Base-by-base conservation (phyloP, 768 basidiomycete species). In the Boletus rufocinnamomeus region DNA sequence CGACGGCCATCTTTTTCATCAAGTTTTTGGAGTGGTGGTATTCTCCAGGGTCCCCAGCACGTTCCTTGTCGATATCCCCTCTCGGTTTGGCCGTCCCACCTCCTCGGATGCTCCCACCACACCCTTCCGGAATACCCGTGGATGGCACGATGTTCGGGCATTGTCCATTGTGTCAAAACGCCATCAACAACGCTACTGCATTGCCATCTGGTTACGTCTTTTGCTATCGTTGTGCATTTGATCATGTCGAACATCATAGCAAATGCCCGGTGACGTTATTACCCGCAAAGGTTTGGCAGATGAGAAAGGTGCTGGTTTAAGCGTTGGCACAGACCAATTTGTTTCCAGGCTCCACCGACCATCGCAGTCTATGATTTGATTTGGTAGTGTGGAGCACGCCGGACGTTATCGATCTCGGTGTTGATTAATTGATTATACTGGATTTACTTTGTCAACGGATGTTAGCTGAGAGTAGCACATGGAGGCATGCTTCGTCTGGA, bases 21-120 rank as follows among this genome's bases (percentile, higher is more conserved):
- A 96, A 95, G 74, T 95, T 98, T 74, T 79, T 97, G 47, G 95
- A 98, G 75, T 99, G 97, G 95, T 99, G 96, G 95, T 98, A 98
- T 69, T 95, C 94, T 5, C 95, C 97, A 23, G 82, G 83, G 45
- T 97, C 93, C 13, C 95, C 90, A 4, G 91, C 90, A 19, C 84
- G 86, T 41, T 84, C 84, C n/a, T 75, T 91, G 53, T 80, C 84
- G 10, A 79, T 79, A 34, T 85, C 84, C 13, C 77, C 75, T 32
- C 80, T 82, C 52, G 89, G 86, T 8, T 90, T 87, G 30, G 79
- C 84, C 2, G 80, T 92, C 44, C 88, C 89, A 62, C 91, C 91
- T 16, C 95, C 91, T 45, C 80, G 79, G 62, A 83, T 91, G 66
- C 82, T 92, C 30, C 79, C 79, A 34, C 91, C 91, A 6, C 88